Percentiles rank a stretch among this genome's conserved stretches.
Evolutionary conservation across 176 grass and related monocot genomes (phyloP).

Genomic region (Aegilops bicornis): DNA sequence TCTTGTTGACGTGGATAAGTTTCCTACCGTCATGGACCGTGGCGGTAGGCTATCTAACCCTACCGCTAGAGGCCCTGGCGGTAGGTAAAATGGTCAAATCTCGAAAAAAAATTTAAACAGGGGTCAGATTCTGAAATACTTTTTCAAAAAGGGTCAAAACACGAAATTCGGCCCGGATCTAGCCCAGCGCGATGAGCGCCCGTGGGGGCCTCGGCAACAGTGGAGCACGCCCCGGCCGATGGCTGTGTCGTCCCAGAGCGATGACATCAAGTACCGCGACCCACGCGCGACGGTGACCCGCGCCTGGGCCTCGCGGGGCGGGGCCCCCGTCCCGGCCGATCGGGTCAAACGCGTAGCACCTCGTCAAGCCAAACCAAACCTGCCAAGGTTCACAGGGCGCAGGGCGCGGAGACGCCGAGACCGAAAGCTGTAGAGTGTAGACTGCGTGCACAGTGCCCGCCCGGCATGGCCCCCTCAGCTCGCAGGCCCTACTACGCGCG

Average conservation of each 20-base stretch:
- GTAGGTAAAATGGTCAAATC: no score
- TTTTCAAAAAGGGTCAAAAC: no score
- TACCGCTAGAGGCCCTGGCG: no score
- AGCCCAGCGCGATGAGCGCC: background rate
- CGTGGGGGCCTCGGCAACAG: conserved; percentile 5
- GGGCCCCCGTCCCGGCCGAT: background rate
- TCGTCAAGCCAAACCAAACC: conserved; percentile 16
- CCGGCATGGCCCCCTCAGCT: no score
- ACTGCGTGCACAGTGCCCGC: background rate
- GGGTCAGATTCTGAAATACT: no score
- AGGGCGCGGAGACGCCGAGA: background rate
- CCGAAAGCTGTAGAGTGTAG: background rate
- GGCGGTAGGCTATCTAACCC: no score
- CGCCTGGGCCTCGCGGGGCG: background rate
- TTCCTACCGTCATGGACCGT: no score
- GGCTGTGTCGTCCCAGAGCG: background rate
- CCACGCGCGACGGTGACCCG: conserved; percentile 49
- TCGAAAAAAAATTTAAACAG: no score
- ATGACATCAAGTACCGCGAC: conserved; percentile 50
- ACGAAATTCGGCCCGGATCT: no score
- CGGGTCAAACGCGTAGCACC: conserved; percentile 32
- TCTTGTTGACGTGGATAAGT: no score
- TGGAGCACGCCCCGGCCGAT: background rate
- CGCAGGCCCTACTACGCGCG: background rate
- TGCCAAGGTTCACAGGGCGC: background rate